Evolutionary conservation across 805 yeast genomes (phyloP).

Genomic region (Ogataea nitratoaversa): DNA sequence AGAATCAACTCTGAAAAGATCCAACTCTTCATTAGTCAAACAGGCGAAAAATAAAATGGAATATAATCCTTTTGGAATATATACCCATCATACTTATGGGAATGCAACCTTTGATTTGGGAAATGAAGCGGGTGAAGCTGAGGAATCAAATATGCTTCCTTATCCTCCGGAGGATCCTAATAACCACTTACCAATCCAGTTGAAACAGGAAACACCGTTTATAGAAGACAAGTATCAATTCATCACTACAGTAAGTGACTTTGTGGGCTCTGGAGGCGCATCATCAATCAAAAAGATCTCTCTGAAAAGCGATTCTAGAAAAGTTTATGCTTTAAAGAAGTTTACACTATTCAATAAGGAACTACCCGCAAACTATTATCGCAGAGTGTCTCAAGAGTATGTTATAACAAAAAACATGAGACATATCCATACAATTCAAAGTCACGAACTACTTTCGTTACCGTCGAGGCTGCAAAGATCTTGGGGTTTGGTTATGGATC

Average conservation of each 20-base stretch:
- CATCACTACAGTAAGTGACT: constrained; percentile 32
- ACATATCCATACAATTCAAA: constrained; percentile 56
- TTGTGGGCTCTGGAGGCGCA: constrained; percentile 68
- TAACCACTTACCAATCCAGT: constrained; percentile 50
- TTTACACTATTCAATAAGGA: constrained; percentile 56
- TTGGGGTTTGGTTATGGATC: constrained; percentile 74
- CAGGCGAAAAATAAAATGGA: background rate
- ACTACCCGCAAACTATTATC: constrained; percentile 58
- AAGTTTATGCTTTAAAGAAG: constrained; percentile 60
- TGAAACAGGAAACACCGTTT: constrained; percentile 43
- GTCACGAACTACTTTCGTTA: constrained; percentile 50
- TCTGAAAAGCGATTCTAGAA: constrained; percentile 31
- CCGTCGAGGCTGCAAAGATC: constrained; percentile 60
- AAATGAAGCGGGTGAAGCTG: constrained; percentile 28
- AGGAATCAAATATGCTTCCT: constrained; percentile 39
- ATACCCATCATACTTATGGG: constrained; percentile 28
- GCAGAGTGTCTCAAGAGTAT: constrained; percentile 60
- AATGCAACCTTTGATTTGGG: constrained; percentile 25
- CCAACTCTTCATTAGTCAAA: background rate
- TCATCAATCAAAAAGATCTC: constrained; percentile 54
- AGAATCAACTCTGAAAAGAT: background rate
- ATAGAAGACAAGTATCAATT: constrained; percentile 53
- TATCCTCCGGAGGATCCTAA: constrained; percentile 66
- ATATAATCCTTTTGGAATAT: constrained; percentile 62
- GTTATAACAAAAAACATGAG: constrained; percentile 52